Evolutionary conservation across 2,329 filamentous ascomycete species (phyloP).

Genomic region (Raffaelea ambrosiae): DNA sequence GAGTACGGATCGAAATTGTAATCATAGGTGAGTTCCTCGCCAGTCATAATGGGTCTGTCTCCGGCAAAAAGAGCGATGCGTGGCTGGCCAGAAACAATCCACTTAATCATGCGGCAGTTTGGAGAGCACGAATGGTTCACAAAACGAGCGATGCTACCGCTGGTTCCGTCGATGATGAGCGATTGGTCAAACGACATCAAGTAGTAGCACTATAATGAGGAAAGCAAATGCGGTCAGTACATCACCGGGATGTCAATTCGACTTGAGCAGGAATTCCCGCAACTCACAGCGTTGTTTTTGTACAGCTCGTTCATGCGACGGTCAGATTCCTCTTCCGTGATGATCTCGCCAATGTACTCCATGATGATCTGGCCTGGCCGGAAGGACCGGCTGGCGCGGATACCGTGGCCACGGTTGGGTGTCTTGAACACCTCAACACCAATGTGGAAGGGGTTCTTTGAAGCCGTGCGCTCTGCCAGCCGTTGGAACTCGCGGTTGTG

Average conservation of each 20-base stretch:
- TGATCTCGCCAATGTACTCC: constrained; percentile 96
- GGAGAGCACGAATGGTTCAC: constrained; percentile 97
- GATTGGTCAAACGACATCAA: constrained; percentile 98
- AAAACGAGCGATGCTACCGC: constrained; percentile 91
- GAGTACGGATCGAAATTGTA: constrained; percentile 66
- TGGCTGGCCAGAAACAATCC: constrained; percentile 87
- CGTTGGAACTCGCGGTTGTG: constrained; percentile 82
- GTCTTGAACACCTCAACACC: constrained; percentile 96
- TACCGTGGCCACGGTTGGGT: constrained; percentile 76
- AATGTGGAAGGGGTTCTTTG: constrained; percentile 71
- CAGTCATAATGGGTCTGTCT: constrained; percentile 80
- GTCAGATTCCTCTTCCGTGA: constrained; percentile 89
- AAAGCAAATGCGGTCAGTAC: no score
- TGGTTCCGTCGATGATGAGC: constrained; percentile 96
- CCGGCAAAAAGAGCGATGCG: constrained; percentile 96
- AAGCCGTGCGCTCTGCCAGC: constrained; percentile 56
- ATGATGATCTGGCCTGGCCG: constrained; percentile 90
- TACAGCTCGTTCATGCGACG: constrained; percentile 88
- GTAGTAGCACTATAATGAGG: constrained; percentile 90
- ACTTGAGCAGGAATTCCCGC: no score
- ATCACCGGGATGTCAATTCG: no score
- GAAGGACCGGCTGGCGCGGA: constrained; percentile 84
- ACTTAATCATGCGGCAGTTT: constrained; percentile 97
- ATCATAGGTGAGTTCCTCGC: constrained; percentile 94
- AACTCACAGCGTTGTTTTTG: constrained; percentile 78